Evolutionary conservation across 495 filamentous ascomycete species (phyloP).

Genomic region (Trichoderma erinaceum): DNA sequence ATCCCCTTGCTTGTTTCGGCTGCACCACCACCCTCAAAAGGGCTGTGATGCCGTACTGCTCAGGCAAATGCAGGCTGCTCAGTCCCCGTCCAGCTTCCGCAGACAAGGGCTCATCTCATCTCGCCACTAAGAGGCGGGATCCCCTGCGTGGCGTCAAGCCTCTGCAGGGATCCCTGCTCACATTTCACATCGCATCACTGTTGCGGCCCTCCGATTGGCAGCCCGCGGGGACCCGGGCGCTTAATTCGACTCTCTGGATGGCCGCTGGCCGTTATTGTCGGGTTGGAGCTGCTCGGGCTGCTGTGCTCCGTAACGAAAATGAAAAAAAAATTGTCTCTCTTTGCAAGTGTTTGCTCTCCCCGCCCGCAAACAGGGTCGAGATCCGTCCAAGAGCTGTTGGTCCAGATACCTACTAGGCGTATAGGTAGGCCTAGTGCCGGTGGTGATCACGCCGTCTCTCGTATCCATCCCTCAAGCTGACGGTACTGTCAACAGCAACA

Average conservation of each 20-base stretch:
- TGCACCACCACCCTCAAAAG: not conserved
- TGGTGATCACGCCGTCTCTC: not conserved
- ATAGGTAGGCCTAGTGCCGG: too few relatives aligned
- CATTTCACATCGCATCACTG: not conserved
- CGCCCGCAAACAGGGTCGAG: not conserved
- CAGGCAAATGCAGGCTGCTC: too few relatives aligned
- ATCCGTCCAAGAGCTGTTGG: not conserved
- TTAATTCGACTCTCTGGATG: constrained; percentile 1
- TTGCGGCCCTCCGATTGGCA: constrained; percentile 2
- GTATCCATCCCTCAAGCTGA: not conserved
- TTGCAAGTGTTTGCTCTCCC: not conserved
- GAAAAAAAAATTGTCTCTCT: too few relatives aligned
- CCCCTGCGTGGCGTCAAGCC: constrained; percentile 11
- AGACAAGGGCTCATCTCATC: not conserved
- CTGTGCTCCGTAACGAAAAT: not conserved
- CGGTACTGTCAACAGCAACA: not conserved
- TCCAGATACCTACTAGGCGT: too few relatives aligned
- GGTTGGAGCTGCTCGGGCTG: not conserved
- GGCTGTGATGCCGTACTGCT: not conserved
- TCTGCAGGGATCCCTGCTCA: constrained; percentile 8
- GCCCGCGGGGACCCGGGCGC: not conserved
- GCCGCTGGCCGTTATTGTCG: not conserved
- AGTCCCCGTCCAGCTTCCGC: not conserved
- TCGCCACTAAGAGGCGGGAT: not conserved
- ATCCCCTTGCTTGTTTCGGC: not conserved